Evolutionary conservation across 805 yeast genomes (phyloP), one percentile per base, ranked within the genome.

Genomic region (Saccharomycopsis oosterbeekiorum): DNA sequence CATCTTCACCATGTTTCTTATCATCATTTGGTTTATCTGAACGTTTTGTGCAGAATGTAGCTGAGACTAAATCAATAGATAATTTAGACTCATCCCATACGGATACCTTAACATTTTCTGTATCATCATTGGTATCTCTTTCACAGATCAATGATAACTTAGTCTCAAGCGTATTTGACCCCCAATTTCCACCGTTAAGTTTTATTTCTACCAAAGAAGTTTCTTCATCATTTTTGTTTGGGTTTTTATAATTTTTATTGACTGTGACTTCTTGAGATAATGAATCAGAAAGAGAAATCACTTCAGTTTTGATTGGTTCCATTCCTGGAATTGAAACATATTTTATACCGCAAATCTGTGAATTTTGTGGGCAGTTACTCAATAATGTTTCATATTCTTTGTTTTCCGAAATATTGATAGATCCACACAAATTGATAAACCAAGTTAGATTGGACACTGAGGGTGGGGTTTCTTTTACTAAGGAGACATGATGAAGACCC

Each of bases 271-370:
- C 68, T 2, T 73, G 75, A 39, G 73, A 72, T 64, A 80, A 67
- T 40, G 76, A 75, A 56, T 77, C 71, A 58, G 80, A 76, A 69
- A 82, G 78, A 39, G 88, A 83, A 58, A 88, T 80, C 17, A 88
- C 78, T 70, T 88, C 87, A 0, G 91, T 76, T 29, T 80, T 73
- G 2, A 82, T 63, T 2, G 82, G 71, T 21, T 63, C 64, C 36
- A 76, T 75, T 19, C 79, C 80, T n/a, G 84, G 84, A 19, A 84
- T 65, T 14, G 73, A 70, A 4, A 88, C 78, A 11, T 75, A 68
- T 26, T 87, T 84, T 17, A 87, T 68, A 1, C 96, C 97, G 72
- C 99, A 93, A 9, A 92, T 70, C 65, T 88, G 88, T 1, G 92
- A 82, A 64, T 86, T 84, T 56, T 75, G 74, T 0, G 91, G 86